A percentile compares a stretch with the other conserved stretches of the same genome.
These are phyloP conservation scores for Chlamydomonas sphaeroides DNA, from an alignment of 139 green algal species.

Conservation along the genomic window DNA sequence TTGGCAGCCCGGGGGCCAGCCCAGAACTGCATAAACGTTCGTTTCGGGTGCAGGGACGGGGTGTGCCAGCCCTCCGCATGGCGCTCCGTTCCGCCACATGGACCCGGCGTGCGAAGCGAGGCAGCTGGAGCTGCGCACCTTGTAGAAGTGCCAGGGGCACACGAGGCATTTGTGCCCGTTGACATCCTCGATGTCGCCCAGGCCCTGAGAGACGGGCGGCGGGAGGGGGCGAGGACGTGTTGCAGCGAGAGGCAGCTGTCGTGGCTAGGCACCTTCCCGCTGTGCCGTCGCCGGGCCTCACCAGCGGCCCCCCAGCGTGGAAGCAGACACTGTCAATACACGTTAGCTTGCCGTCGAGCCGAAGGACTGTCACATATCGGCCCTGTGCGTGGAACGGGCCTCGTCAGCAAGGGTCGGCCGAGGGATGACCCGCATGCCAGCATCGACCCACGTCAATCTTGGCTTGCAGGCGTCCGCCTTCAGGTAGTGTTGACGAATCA, in stretches of 20 bases:
- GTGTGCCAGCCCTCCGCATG: too few relatives aligned
- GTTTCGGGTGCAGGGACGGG: too few relatives aligned
- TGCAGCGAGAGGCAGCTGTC: too few relatives aligned
- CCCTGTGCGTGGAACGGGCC: slow-evolving; percentile 39
- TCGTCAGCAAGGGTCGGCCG: too few relatives aligned
- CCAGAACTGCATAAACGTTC: too few relatives aligned
- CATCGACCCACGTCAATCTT: slow-evolving; percentile 26
- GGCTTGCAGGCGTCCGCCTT: slow-evolving; percentile 45
- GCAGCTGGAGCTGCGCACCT: slow-evolving; percentile 41
- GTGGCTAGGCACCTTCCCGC: not conserved
- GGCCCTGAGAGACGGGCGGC: slow-evolving; percentile 28
- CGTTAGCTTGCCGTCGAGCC: slow-evolving; percentile 43
- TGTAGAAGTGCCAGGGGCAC: slow-evolving; percentile 76
- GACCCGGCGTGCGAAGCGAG: too few relatives aligned
- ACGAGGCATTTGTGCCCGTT: slow-evolving; percentile 58
- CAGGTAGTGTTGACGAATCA: slow-evolving; percentile 10
- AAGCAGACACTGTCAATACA: slow-evolving; percentile 68
- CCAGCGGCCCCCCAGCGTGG: slow-evolving; percentile 55
- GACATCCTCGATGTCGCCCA: slow-evolving; percentile 76
- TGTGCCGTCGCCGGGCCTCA: too few relatives aligned
- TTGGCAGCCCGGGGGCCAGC: too few relatives aligned
- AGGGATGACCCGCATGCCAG: not conserved
- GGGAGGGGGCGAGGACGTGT: too few relatives aligned
- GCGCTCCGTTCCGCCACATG: too few relatives aligned
- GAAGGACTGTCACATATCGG: slow-evolving; percentile 62